Percentiles rank a stretch among this genome's conserved stretches.
Evolutionary conservation across 108 stramenopile genomes (phyloP).

Genomic region (Nitzschia sp.): DNA sequence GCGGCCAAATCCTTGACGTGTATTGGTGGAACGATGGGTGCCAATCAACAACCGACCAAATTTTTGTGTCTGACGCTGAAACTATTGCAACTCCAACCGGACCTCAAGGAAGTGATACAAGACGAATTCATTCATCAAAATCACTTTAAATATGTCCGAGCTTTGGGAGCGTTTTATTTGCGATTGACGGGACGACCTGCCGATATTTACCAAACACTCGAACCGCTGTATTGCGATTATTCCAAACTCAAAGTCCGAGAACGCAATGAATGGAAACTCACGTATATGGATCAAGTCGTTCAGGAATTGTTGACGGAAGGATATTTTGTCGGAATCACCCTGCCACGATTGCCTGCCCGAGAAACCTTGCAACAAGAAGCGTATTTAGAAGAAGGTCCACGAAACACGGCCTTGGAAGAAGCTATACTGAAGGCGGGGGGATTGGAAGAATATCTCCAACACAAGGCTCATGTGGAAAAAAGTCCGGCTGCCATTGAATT

Average conservation of each 20-base stretch:
- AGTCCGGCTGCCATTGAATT: slow-evolving; percentile 46
- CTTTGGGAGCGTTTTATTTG: slow-evolving; percentile 93
- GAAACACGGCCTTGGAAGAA: slow-evolving; percentile 49
- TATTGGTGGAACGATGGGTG: slow-evolving; percentile 88
- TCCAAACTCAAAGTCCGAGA: slow-evolving; percentile 71
- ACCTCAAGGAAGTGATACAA: slow-evolving; percentile 86
- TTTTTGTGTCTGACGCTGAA: slow-evolving; percentile 96
- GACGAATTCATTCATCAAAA: slow-evolving; percentile 89
- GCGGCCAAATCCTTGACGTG: slow-evolving; percentile 74
- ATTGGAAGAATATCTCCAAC: slow-evolving; percentile 48
- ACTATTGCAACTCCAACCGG: slow-evolving; percentile 95
- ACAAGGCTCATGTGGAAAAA: slow-evolving; percentile 55
- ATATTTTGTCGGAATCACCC: slow-evolving; percentile 87
- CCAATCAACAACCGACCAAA: slow-evolving; percentile 87
- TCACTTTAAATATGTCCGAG: slow-evolving; percentile 96
- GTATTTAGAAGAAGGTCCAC: slow-evolving; percentile 69
- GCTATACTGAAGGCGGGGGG: slow-evolving; percentile 51
- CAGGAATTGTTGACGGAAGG: slow-evolving; percentile 78
- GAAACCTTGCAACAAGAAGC: slow-evolving; percentile 71
- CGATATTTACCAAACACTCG: slow-evolving; percentile 90
- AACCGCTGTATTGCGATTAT: slow-evolving; percentile 93
- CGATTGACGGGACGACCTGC: slow-evolving; percentile 90
- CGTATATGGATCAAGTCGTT: slow-evolving; percentile 91
- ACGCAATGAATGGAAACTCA: slow-evolving; percentile 78
- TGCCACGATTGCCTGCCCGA: slow-evolving; percentile 90